phyloP scores from a whole-genome alignment of 371 early-diverging fungal species.

The Coemansia sp. region DNA sequence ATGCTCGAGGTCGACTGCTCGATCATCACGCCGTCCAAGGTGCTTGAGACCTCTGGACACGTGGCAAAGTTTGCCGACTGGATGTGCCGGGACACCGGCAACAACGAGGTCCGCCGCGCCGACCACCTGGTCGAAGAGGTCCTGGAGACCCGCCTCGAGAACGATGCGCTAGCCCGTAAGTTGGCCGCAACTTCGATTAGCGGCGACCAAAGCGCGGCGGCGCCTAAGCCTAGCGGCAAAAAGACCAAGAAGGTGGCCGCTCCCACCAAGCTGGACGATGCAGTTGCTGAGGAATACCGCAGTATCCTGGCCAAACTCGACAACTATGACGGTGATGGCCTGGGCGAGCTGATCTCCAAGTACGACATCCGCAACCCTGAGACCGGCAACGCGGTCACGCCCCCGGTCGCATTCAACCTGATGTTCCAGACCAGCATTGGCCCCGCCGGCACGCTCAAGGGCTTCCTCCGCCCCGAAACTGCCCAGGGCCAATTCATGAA shows the following conservation, averaged over 20 bases:
- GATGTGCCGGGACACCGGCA: constrained; percentile 94
- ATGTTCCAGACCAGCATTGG: constrained; percentile 99
- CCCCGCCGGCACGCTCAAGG: constrained; percentile 94
- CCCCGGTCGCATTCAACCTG: constrained; percentile 96
- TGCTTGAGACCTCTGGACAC: constrained; percentile 99
- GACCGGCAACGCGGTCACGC: constrained; percentile 87
- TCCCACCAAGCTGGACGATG: constrained; percentile 67
- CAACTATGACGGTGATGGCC: constrained; percentile 86
- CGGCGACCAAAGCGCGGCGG: constrained; percentile 36
- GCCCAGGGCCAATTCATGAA: constrained; percentile 99
- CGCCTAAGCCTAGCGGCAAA: constrained; percentile 55
- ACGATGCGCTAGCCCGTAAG: constrained; percentile 69
- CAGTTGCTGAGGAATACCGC: constrained; percentile 70
- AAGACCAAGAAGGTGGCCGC: constrained; percentile 63
- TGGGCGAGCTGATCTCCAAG: constrained; percentile 84
- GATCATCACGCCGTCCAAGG: constrained; percentile 96
- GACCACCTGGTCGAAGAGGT: constrained; percentile 98
- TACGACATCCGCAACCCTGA: constrained; percentile 92
- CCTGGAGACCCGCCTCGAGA: constrained; percentile 85
- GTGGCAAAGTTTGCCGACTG: constrained; percentile 99
- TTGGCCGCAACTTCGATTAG: constrained; percentile 55
- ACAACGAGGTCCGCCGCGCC: constrained; percentile 96
- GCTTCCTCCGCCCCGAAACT: constrained; percentile 99
- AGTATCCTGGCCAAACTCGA: constrained; percentile 92
- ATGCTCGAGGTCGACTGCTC: constrained; percentile 99